A percentile compares a stretch with the other conserved stretches of the same genome.
phyloP scores from a whole-genome alignment of 148 eudicot genomes.

The Nepenthes gracilis region DNA sequence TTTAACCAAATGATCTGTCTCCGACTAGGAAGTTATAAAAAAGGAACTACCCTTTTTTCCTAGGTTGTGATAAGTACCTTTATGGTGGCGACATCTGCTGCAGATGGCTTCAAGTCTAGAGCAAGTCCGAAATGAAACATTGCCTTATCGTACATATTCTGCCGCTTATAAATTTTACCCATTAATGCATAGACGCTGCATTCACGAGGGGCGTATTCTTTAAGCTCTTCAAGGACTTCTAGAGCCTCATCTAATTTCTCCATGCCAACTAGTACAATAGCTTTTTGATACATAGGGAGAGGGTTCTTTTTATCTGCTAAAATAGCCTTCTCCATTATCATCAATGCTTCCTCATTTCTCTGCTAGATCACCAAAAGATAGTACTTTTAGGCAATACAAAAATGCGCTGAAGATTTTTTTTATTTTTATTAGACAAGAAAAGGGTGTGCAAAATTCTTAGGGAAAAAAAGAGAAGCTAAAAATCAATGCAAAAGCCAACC shows the following conservation, averaged over 20 bases:
- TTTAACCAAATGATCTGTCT: no score
- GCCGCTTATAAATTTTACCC: slow-evolving; percentile 85
- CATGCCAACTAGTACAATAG: slow-evolving; percentile 72
- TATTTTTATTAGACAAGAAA: no score
- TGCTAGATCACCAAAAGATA: slow-evolving; percentile 14
- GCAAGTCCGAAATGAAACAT: slow-evolving; percentile 98
- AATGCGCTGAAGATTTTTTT: neutral
- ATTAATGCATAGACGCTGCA: slow-evolving; percentile 92
- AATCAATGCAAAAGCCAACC: neutral
- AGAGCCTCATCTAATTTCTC: slow-evolving; percentile 71
- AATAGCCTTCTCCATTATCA: slow-evolving; percentile 84
- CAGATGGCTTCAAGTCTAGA: slow-evolving; percentile 93
- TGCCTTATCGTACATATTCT: slow-evolving; percentile 68
- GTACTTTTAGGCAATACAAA: neutral
- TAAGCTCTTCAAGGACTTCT: slow-evolving; percentile 87
- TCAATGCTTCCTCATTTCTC: slow-evolving; percentile 77
- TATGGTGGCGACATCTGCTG: slow-evolving; percentile 91
- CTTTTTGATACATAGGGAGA: slow-evolving; percentile 91
- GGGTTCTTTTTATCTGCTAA: slow-evolving; percentile 91
- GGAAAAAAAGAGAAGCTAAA: neutral
- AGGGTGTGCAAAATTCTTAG: neutral
- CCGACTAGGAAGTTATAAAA: neutral
- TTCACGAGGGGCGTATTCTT: slow-evolving; percentile 86
- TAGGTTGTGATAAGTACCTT: slow-evolving; percentile 40
- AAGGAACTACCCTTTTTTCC: neutral